Percentiles rank a stretch among this genome's conserved stretches.
These are phyloP conservation scores for Cerrena zonata DNA, from an alignment of 1,284 basidiomycete species.

Conservation along the genomic window DNA sequence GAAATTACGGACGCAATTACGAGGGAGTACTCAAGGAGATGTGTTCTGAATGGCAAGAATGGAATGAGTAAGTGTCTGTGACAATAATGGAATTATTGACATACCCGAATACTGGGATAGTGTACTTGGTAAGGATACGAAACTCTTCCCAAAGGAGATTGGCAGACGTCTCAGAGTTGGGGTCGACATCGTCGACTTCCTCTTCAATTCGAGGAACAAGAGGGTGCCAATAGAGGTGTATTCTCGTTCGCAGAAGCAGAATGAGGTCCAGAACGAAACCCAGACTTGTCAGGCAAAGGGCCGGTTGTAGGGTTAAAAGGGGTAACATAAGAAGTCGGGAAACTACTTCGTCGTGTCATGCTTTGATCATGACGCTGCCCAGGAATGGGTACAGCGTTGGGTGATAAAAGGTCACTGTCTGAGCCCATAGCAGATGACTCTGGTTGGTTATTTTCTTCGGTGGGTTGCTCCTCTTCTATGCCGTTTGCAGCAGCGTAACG, in stretches of 20 bases:
- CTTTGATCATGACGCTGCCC: not conserved
- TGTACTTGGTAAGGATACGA: constrained; percentile 54
- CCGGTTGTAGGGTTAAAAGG: constrained; percentile 31
- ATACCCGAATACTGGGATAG: constrained; percentile 63
- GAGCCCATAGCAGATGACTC: constrained; percentile 1
- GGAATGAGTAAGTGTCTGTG: no score
- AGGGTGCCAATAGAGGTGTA: constrained; percentile 47
- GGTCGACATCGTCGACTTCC: constrained; percentile 19
- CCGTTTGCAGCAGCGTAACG: constrained; percentile 36
- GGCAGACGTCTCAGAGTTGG: constrained; percentile 3
- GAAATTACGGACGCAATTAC: constrained; percentile 72
- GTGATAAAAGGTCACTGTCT: constrained; percentile 3
- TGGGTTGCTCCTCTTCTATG: not conserved
- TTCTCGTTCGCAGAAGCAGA: constrained; percentile 33
- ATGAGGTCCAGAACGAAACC: constrained; percentile 24
- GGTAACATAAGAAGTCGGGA: constrained; percentile 28
- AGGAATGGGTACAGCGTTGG: constrained; percentile 6
- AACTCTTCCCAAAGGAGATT: constrained; percentile 55
- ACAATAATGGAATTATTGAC: constrained; percentile 24
- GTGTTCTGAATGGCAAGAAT: constrained; percentile 44
- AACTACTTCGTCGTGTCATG: constrained; percentile 25
- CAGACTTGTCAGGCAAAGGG: constrained; percentile 24
- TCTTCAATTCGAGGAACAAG: constrained; percentile 43
- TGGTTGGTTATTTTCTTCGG: constrained; percentile 2
- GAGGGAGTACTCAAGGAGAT: constrained; percentile 70